Evolutionary conservation across 2,329 filamentous ascomycete species (phyloP), one percentile per base, ranked within the genome.

Genomic region (Aureobasidium lini): DNA sequence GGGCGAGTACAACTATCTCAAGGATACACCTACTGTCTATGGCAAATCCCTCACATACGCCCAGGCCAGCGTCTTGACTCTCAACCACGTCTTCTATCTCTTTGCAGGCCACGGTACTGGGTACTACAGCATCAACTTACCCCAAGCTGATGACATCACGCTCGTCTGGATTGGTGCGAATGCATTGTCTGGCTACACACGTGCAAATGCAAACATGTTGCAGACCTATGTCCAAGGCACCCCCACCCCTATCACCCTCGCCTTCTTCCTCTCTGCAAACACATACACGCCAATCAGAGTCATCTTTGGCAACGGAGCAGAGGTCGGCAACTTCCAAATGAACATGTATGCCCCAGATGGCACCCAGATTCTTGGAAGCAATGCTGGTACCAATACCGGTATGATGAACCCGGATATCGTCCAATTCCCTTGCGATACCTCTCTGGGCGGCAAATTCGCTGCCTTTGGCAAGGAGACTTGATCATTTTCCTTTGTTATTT

Each of bases 91-190:
- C 29, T 62, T 62, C 37, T 62, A 61, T 52, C 6, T 62, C 39
- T 62, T 61, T 15, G 61, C 61, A 3, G 52, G 50, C 16, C 44
- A 52, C 13, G 53, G 59, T 15, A 62, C 65, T 10, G 66, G 67
- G 16, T 62, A 60, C 48, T 69, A 69, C 52, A 64, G 61, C 11
- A 66, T 68, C 62, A 63, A 50, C 23, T 37, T 66, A 8, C 61
- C 60, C 2, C 48, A 57, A 10, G 59, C 62, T n/a, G 67, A 69
- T 29, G 66, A 69, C 31, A 63, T 67, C 23, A 61, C 62, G 1
- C 49, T 68, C 2, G 40, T 68, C 16, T 69, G 66, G 67, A 28
- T 69, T 9, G 66, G 66, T 6, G 13, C 60, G 16, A 62, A 62
- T 15, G 66, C 66, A 1, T 61, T 65, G 40, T 60, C 58, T 1